Base-by-base conservation (phyloP, 2,329 filamentous ascomycete genomes). In the Diaporthe sp. region DNA sequence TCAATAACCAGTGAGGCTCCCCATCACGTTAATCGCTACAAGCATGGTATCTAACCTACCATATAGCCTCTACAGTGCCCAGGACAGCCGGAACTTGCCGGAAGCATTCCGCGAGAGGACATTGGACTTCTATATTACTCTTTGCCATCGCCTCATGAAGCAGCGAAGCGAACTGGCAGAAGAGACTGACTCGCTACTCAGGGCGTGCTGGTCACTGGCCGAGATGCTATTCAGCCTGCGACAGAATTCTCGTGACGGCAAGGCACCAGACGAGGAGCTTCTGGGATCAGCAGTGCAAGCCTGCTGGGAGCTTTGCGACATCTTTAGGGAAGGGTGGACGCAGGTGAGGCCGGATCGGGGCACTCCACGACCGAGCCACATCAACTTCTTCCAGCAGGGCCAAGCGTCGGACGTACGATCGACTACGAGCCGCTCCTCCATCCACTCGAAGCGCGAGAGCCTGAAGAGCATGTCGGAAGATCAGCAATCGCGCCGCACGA, bases 131-230 rank as follows among this genome's bases (percentile, higher is more conserved):
- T 98, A 98, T 80, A 93, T 98, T 78, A 97, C 96, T 0, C 84
- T 98, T 3, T 98, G 96, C 80, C 96, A 98, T 82, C 92, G 96
- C 52, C 85, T 98, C n/a, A 98, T 98, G 95, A 98, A 97, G 82
- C 95, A 98, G 82, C 91, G 94, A 74, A 93, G 91, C 71, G 93
- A 94, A 38, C 83, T 96, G 2, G 92, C 92, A 0, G 92, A 94
- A 76, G 95, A 98, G 80, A 96, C 95, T 0, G 95, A 98, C 82
- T 92, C 94, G 9, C 87, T 98, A 5, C 88, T 98, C 4, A 90
- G 93, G 72, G 94, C 95, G 30, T 98, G 96, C 81, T 98, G 96
- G 96, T 90, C 92, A 4, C 85, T 98, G 17, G 95, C 96, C 10
- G 96, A 98, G 83, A 97, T 97, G 92, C 89, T 98, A 0, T 98